phyloP scores from a whole-genome alignment of 495 filamentous ascomycete genomes.

The Mycothermus thermophilus region DNA sequence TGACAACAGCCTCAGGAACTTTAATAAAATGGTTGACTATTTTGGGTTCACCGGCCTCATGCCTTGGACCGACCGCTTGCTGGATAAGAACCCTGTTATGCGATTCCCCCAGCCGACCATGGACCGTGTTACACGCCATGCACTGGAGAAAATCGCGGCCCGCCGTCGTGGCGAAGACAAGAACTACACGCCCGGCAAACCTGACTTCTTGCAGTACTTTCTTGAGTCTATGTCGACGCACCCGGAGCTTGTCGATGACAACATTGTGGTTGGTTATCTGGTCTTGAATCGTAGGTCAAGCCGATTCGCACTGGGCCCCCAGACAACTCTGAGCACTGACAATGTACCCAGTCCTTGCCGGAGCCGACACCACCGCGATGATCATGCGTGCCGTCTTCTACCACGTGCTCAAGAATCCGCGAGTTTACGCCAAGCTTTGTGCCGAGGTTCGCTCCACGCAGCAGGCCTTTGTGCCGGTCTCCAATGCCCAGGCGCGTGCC shows the following conservation, averaged over 20 bases:
- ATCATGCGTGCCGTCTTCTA: slow-evolving; percentile 23
- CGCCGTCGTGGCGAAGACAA: slow-evolving; percentile 14
- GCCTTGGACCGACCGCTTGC: slow-evolving; percentile 17
- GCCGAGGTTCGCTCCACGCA: slow-evolving; percentile 9
- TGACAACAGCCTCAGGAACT: slow-evolving; percentile 13
- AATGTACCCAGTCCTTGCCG: slow-evolving; percentile 26
- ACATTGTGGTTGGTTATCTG: slow-evolving; percentile 13
- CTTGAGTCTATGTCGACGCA: slow-evolving; percentile 16
- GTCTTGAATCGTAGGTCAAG: slow-evolving; percentile 19
- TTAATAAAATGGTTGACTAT: slow-evolving; percentile 14
- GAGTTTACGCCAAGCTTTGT: slow-evolving; percentile 14
- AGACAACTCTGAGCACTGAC: too few relatives aligned
- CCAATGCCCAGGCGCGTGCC: slow-evolving; percentile 11
- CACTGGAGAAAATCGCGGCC: slow-evolving; percentile 10
- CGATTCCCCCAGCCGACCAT: slow-evolving; percentile 12
- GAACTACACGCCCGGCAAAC: slow-evolving; percentile 6
- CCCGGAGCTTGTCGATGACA: slow-evolving; percentile 17
- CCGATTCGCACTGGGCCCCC: not conserved
- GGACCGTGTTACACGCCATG: slow-evolving; percentile 11
- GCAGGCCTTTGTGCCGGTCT: slow-evolving; percentile 5
- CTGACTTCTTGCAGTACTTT: slow-evolving; percentile 19
- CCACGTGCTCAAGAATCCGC: slow-evolving; percentile 21
- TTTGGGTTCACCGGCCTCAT: slow-evolving; percentile 16
- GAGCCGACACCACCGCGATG: slow-evolving; percentile 30
- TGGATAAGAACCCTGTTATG: slow-evolving; percentile 20